Base-by-base conservation (phyloP, 176 grass and related monocot species). In the Chloris gayana region DNA sequence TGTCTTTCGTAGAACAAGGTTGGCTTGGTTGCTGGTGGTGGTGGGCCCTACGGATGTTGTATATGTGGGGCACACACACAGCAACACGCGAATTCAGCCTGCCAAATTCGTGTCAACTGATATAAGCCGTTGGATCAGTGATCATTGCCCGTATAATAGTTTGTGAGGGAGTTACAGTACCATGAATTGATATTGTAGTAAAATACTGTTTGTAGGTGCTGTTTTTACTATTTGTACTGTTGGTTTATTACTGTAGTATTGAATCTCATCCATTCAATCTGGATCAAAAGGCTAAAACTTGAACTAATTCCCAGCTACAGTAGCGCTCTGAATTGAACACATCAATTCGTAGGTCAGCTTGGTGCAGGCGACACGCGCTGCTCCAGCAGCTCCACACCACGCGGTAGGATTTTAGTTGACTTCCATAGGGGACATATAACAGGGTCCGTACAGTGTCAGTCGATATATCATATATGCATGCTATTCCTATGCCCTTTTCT, bases 381-480 rank as follows among this genome's bases (percentile, higher is more conserved):
- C 17, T 73, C 46, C 12, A 26, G 56, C 56, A 11, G 24, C 56
- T 59, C 56, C 56, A 25, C 0, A 59, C 56, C 9, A 26, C 10
- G 13, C 56, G 60, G 19, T 68, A 39, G 17, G 49, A 58, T 70
- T 72, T 77, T 14, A 57, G 33, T 71, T 82, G 80, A 87, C 73
- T 45, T 46, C 66, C 34, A 56, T 17, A 24, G 1, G 17, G 59
- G 47, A 9, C 19, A n/a, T 33, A 54, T n/a, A 21, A 4, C n/a
- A n/a, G n/a, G 7, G 18, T 21, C 4, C 50, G 18, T 49, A 37
- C 35, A 37, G 35, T 37, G 18, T 17, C 21, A n/a, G 56, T 34
- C 25, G 15, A 9, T 39, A 14, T 37, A 21, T 13, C 57, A 14
- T 45, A 45, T 14, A 45, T 10, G 39, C 17, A 70, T 9, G 5